Evolutionary conservation across 768 basidiomycete genomes (phyloP).

Genomic region (Amanita thiersii): DNA sequence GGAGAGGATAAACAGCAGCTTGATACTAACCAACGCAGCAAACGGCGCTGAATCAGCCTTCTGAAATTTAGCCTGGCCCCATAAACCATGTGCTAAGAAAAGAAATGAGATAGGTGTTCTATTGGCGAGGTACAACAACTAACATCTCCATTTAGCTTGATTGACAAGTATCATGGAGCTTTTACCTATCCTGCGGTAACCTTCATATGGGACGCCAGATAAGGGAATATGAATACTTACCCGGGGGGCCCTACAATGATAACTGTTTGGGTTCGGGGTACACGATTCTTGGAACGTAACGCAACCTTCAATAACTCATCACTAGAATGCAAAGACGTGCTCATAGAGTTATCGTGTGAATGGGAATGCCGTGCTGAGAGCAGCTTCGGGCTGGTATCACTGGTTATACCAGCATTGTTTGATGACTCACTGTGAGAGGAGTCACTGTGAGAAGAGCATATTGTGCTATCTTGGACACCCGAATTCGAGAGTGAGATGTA

Average conservation of each 20-base stretch:
- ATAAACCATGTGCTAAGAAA: slow-evolving; percentile 51
- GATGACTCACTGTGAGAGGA: slow-evolving; percentile 35
- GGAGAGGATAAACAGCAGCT: not conserved
- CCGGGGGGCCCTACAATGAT: slow-evolving; percentile 59
- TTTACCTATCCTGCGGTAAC: slow-evolving; percentile 49
- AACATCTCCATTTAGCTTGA: slow-evolving; percentile 67
- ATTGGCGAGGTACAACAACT: slow-evolving; percentile 12
- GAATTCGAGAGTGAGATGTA: slow-evolving; percentile 27
- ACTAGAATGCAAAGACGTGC: slow-evolving; percentile 26
- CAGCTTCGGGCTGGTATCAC: slow-evolving; percentile 16
- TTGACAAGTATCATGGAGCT: slow-evolving; percentile 62
- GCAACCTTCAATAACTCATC: slow-evolving; percentile 38
- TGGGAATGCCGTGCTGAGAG: slow-evolving; percentile 15
- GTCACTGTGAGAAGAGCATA: slow-evolving; percentile 22
- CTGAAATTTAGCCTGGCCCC: slow-evolving; percentile 74
- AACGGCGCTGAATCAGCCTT: slow-evolving; percentile 61
- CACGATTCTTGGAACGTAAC: slow-evolving; percentile 31
- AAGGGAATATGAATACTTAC: slow-evolving; percentile 22
- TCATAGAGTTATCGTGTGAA: slow-evolving; percentile 19
- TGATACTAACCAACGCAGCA: slow-evolving; percentile 44
- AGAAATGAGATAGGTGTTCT: not conserved
- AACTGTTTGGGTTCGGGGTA: slow-evolving; percentile 48
- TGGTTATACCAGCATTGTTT: slow-evolving; percentile 13
- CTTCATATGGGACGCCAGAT: slow-evolving; percentile 4
- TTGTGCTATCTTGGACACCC: slow-evolving; percentile 21